Percentiles rank a stretch among this genome's conserved stretches.
Evolutionary conservation across 2,329 filamentous ascomycete genomes (phyloP).

Genomic region (Cladosporium sp.): DNA sequence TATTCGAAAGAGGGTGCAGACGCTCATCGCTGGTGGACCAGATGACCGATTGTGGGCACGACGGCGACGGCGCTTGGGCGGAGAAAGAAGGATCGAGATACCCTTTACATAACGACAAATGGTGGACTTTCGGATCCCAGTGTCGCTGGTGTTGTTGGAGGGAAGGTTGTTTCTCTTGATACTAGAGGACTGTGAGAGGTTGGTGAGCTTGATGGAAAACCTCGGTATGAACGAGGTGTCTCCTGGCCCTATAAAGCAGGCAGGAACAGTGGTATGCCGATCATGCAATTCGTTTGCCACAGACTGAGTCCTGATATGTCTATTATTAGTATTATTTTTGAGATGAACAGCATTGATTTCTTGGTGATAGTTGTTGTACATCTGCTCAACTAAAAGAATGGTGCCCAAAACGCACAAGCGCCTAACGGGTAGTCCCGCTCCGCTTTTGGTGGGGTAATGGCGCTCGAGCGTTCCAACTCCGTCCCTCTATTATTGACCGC

Average conservation of each 20-base stretch:
- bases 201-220: too few relatives aligned
- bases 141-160: conserved; percentile 1
- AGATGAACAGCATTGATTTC: too few relatives aligned
- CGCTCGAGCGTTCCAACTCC: not conserved
- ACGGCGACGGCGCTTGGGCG: conserved; percentile 18
- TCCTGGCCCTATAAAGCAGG: too few relatives aligned
- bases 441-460: not conserved
- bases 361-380: too few relatives aligned
- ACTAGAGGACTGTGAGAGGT: conserved; percentile 1
- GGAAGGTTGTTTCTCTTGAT: conserved; percentile 7
- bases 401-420: too few relatives aligned
- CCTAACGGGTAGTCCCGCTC: too few relatives aligned
- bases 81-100: conserved; percentile 5
- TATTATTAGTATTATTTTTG: too few relatives aligned
- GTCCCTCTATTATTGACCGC: conserved; percentile 7
- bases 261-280: too few relatives aligned
- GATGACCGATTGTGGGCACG: conserved; percentile 13
- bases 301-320: too few relatives aligned
- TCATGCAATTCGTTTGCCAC: too few relatives aligned
- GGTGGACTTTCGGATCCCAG: conserved; percentile 15
- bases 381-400: too few relatives aligned
- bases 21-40: conserved; percentile 14
- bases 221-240: too few relatives aligned
- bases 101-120: conserved; percentile 17
- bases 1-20: conserved; percentile 5